Base-by-base conservation (phyloP, 495 filamentous ascomycete genomes). In the Penicillium waksmanii region DNA sequence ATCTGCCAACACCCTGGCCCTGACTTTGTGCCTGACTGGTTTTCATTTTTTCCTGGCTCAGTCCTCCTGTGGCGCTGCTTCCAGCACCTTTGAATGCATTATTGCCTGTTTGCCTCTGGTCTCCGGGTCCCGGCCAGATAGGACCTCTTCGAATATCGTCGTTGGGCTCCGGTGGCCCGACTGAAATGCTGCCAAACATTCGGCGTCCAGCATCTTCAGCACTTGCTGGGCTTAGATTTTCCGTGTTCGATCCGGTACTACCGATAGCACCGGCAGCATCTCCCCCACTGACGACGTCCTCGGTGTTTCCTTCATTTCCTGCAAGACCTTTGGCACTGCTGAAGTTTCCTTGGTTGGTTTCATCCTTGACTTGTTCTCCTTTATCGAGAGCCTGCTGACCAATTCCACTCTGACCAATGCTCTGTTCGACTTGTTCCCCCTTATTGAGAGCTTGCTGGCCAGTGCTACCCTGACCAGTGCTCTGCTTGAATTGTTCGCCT, bases 121-220 rank as follows among this genome's bases (percentile, higher is more conserved):
- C 57, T 25, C 52, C 53, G 3, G 53, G 46, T 27, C 46, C 51
- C 4, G 58, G 53, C 27, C 17, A 51, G 33, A 70, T 66, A 12
- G 68, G 68, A 12, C 68, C 68, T 18, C 57, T 68, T 36, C 55
- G 60, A 38, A 70, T 70, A 53, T 70, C 68, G 18, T 66, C 43
- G 17, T 70, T 70, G 11, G 50, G 57, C 27, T 55, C 66, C 57
- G 19, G 3, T 5, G 35, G 33, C 53, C 12, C 58, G 38, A 33
- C 54, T 52, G 5, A 46, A 23, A 44, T 34, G 49, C 42, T 44
- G 25, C 61, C 65, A 34, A 58, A 63, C 21, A 57, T 27, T 44
- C 57, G 63, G 8, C 19, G 17, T 5, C 55, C 56, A 9, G 57
- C 34, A 3, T 64, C 38, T 6, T 68, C 54, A 2, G 38, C 17